phyloP scores from a whole-genome alignment of 352 stramenopile species.

The Phytophthora citrophthora region DNA sequence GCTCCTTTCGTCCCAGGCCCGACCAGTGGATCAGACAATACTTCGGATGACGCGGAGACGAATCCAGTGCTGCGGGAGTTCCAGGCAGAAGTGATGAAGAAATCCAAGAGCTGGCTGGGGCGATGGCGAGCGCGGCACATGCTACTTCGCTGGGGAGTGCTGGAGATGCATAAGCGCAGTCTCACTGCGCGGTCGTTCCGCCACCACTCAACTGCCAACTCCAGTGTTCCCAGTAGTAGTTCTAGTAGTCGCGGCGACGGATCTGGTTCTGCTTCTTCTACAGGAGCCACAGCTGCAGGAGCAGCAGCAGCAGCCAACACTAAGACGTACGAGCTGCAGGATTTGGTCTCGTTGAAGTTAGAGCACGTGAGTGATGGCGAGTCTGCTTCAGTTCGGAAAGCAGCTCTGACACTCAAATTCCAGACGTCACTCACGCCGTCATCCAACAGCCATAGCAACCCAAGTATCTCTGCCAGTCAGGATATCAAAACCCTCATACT shows the following conservation, averaged over 20 bases:
- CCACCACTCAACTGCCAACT: constrained; percentile 24
- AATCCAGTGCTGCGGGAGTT: constrained; percentile 49
- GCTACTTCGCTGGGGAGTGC: constrained; percentile 54
- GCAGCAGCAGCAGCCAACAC: constrained; percentile 13
- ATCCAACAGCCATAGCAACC: constrained; percentile 27
- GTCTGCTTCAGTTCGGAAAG: constrained; percentile 31
- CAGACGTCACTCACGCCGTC: constrained; percentile 33
- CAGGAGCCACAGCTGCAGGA: background rate
- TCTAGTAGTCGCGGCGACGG: constrained; percentile 16
- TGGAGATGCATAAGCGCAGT: constrained; percentile 62
- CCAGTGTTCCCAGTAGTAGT: constrained; percentile 3
- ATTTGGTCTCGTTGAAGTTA: constrained; percentile 57
- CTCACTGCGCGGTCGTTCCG: constrained; percentile 35
- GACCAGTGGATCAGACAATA: constrained; percentile 15
- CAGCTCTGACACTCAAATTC: constrained; percentile 63
- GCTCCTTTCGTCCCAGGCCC: constrained; percentile 7
- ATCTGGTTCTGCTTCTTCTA: constrained; percentile 12
- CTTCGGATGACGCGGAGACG: constrained; percentile 6
- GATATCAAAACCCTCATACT: constrained; percentile 63
- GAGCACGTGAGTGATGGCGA: constrained; percentile 62
- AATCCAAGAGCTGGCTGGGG: constrained; percentile 71
- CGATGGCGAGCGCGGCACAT: constrained; percentile 58
- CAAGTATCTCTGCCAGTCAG: constrained; percentile 28
- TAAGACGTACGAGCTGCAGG: constrained; percentile 50
- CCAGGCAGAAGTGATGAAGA: constrained; percentile 62